A percentile compares a stretch with the other conserved stretches of the same genome.
Conservation (phyloP, 2,329 filamentous ascomycete genomes). For the Boeremia exigua region DNA sequence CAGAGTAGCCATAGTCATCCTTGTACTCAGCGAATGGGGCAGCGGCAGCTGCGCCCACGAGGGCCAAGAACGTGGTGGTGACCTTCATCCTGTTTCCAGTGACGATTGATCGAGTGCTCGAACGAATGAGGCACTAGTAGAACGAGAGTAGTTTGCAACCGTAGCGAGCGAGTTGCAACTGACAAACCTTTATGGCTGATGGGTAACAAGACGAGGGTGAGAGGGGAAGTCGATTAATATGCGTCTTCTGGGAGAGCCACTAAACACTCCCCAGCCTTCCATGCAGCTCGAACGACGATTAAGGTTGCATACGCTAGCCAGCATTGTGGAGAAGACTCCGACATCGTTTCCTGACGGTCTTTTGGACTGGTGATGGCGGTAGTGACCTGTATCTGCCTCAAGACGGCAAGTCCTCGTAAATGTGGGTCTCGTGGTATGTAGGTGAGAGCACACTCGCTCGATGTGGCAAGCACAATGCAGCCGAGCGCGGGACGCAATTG, state of each 20-base stretch:
- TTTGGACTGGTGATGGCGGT: conserved; percentile 16
- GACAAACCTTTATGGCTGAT: conserved; percentile 26
- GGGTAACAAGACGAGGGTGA: conserved; percentile 14
- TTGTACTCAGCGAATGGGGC: conserved; percentile 18
- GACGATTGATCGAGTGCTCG: conserved; percentile 17
- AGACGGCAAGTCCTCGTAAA: conserved; percentile 24
- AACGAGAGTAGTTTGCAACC: conserved; percentile 44
- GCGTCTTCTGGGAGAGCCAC: conserved; percentile 21
- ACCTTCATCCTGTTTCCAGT: conserved; percentile 38
- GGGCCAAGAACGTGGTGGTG: conserved; percentile 38
- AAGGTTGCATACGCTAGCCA: conserved; percentile 42
- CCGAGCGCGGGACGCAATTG: conserved; percentile 10
- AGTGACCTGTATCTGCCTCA: conserved; percentile 15
- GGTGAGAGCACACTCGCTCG: conserved; percentile 17
- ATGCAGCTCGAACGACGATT: conserved; percentile 23
- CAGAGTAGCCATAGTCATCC: conserved; percentile 11
- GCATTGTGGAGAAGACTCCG: conserved; percentile 25
- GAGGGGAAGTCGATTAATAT: conserved; percentile 35
- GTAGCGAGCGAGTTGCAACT: conserved; percentile 48
- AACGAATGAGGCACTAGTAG: conserved; percentile 27
- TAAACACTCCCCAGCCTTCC: conserved; percentile 31
- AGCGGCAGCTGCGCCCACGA: conserved; percentile 39
- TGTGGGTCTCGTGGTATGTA: conserved; percentile 23
- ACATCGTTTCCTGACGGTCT: conserved; percentile 19
- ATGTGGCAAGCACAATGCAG: conserved; percentile 24